Base-by-base conservation (phyloP, 2,329 filamentous ascomycete species). In the Hypoxylon sp. region DNA sequence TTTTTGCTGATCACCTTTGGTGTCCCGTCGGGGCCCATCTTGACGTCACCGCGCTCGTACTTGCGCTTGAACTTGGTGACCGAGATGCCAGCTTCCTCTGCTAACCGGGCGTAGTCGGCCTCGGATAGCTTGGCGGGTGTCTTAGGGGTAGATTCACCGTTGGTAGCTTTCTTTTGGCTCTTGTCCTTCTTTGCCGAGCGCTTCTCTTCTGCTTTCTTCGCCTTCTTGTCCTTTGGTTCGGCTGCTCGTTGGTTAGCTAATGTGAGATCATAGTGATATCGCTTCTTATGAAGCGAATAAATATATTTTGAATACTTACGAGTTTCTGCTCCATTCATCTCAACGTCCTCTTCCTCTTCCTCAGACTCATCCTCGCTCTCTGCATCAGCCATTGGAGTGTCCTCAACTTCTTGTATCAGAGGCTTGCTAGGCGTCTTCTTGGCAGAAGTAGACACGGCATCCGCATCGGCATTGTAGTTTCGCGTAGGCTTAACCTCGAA, bases 401-500 rank as follows among this genome's bases (percentile, higher is more conserved):
- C 78, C 70, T 80, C 74, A 55, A 77, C 75, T 67, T 77, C 76
- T 63, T 78, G 75, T 65, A 78, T 77, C 65, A 78, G 59, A 39
- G 82, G 80, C 73, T 83, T 80, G 59, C 76, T 77, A 9, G 74
- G 69, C 21, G 74, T 76, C 65, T 77, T 77, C 50, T 77, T 75
- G 25, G 80, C 73, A 41, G 78, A 76, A 27, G 82, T 81, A 12
- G 83, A 84, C 53, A 97, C 83, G 69, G 94, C 95, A 80, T 99
- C 96, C 57, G 93, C 96, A 77, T 98, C 94, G 51, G 88, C 86
- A 80, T 98, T 98, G 86, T 99, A 99, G 81, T 95, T 96, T 77
- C 93, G 88, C 9, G 92, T 91, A 80, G 97, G 93, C 82, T 96
- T 97, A 75, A 99, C 85, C 69, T 94, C 92, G 86, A 93, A 96